phyloP scores from a whole-genome alignment of 139 green algal species.

The Chloropicon primus region DNA sequence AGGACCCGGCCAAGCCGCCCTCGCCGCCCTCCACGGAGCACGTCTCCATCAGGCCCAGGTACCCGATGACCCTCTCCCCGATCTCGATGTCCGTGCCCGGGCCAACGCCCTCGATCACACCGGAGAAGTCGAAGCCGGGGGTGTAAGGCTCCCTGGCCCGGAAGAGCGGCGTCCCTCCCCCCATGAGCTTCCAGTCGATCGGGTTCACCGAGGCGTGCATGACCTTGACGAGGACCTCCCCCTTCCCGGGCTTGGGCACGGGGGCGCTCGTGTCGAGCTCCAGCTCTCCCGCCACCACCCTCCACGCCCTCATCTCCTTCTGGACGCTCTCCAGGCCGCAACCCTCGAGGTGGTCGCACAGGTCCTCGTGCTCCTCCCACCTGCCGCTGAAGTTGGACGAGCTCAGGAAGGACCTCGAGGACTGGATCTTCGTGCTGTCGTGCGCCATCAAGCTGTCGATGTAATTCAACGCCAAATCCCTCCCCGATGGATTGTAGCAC shows the following conservation, averaged over 20 bases:
- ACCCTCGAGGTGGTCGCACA: neutral
- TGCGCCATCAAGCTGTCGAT: neutral
- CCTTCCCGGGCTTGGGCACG: neutral
- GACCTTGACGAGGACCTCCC: neutral
- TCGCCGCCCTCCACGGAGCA: neutral
- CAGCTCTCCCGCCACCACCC: too few relatives aligned
- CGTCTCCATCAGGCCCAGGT: neutral
- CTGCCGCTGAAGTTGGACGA: neutral
- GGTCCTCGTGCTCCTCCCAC: neutral
- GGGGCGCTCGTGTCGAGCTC: neutral
- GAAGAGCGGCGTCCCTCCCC: too few relatives aligned
- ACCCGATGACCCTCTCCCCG: neutral
- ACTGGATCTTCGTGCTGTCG: neutral
- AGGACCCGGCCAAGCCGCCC: neutral
- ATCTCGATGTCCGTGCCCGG: neutral
- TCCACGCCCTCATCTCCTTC: too few relatives aligned
- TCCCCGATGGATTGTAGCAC: too few relatives aligned
- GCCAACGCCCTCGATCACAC: neutral
- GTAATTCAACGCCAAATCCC: too few relatives aligned
- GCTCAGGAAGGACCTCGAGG: neutral
- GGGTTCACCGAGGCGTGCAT: neutral
- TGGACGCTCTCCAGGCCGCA: too few relatives aligned
- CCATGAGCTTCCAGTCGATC: constrained; percentile 8
- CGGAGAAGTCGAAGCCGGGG: constrained; percentile 2
- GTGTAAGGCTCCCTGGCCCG: neutral